Base-by-base conservation (phyloP, 2,329 filamentous ascomycete genomes). In the Venturia pyrina region DNA sequence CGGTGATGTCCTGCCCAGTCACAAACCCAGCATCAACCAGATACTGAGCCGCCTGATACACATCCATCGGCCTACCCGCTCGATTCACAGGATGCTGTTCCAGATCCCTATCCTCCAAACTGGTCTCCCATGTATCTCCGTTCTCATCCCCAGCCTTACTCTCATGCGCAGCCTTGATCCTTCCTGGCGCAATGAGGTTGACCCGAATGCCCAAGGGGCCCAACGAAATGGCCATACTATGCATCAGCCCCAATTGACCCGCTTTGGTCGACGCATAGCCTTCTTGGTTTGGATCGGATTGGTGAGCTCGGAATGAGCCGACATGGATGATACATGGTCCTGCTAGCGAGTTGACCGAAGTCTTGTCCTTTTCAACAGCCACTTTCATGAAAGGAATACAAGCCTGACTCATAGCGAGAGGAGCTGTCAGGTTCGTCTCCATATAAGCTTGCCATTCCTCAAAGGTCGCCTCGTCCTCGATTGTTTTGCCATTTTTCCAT, bases 161-260 rank as follows among this genome's bases (percentile, higher is more conserved):
- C 73, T 81, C 80, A 68, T 81, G 79, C n/a, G 74, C 73, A 10
- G 76, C 79, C 70, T 79, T 80, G 71, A 81, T 78, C 62, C 78
- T 72, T 2, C 80, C 79, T 0, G 80, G 79, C 5, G 79, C 76
- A 41, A 81, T 74, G n/a, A 78, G 69, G 67, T 77, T 77, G 66
- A 74, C 73, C 21, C 75, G 69, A 43, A 77, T 74, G 1, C 74
- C 76, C 69, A 71, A 74, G 34, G 69, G 67, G 63, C 70, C 67
- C 17, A 73, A 69, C 32, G 71, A 74, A 44, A 77, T 70, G 19
- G 76, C 74, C 75, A 77, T 77, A 65, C 71, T 72, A 66, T 76
- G 74, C 61, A 72, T 76, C 32, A 77, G 70, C 0, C 76, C 75
- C 24, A 77, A 67, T 65, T 75, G 69, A 0, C 73, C 76, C 6